Percentiles rank a stretch among this genome's conserved stretches.
Conservation (phyloP, 371 early-diverging fungal genomes). For the Saksenaea oblongispora region DNA sequence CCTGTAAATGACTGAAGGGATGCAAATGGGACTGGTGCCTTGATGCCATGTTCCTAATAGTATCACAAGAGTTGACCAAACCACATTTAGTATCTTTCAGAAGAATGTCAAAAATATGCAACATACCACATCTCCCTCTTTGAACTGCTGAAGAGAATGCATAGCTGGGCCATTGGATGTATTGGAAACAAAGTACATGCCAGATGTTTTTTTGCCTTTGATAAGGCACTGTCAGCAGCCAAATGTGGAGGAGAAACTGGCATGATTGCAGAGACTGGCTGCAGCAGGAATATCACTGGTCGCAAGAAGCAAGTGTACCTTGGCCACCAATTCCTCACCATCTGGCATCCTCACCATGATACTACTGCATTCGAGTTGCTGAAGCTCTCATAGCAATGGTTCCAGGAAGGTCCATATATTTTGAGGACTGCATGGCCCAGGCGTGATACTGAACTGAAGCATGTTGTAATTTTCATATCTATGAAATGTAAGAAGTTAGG, state of each 20-base stretch:
- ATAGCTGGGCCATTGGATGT: not conserved
- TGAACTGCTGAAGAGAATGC: not conserved
- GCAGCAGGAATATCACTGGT: constrained; percentile 12
- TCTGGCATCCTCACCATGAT: not conserved
- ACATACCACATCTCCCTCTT: not conserved
- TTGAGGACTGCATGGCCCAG: not conserved
- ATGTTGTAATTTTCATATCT: not conserved
- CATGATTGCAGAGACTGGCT: not conserved
- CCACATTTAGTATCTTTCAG: not conserved
- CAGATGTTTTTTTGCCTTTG: not conserved
- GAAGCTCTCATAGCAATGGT: constrained; percentile 8
- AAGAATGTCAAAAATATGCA: not conserved
- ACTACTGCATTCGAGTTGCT: not conserved
- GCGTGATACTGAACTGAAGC: constrained; percentile 8
- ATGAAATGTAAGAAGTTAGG: not conserved
- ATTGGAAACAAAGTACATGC: not conserved
- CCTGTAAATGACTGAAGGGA: not conserved
- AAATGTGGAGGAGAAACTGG: not conserved
- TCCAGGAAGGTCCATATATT: not conserved
- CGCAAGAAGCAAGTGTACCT: no score
- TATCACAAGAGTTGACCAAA: not conserved
- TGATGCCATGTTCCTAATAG: not conserved
- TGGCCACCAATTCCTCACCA: not conserved
- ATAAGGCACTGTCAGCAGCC: constrained; percentile 8
- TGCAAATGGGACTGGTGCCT: not conserved